Percentiles rank a stretch among this genome's conserved stretches.
These are phyloP conservation scores for Tetracladium marchalianum DNA, from an alignment of 495 filamentous ascomycete species.

Conservation along the genomic window DNA sequence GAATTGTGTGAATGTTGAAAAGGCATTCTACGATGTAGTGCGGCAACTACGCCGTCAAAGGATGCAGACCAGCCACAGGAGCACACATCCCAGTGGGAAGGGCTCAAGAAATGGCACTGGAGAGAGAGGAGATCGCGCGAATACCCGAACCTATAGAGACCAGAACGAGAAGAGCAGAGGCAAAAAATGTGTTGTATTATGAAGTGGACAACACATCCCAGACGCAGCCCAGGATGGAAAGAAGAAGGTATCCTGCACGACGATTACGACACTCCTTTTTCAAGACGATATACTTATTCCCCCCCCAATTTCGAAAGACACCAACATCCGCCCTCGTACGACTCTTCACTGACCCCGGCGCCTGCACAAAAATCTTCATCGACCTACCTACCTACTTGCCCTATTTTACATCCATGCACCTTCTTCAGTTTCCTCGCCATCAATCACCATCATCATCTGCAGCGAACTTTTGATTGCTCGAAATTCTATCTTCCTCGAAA, in stretches of 20 bases:
- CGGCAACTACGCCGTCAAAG: slow-evolving; percentile 77
- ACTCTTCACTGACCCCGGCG: background rate
- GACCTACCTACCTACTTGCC: background rate
- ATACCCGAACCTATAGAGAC: slow-evolving; percentile 14
- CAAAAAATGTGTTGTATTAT: slow-evolving; percentile 26
- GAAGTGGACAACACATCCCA: slow-evolving; percentile 2
- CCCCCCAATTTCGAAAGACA: background rate
- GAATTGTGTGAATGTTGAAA: slow-evolving; percentile 98
- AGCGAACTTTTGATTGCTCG: slow-evolving; percentile 10
- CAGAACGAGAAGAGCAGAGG: slow-evolving; percentile 2
- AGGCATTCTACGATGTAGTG: slow-evolving; percentile 97
- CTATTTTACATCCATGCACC: background rate
- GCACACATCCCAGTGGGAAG: slow-evolving; percentile 22
- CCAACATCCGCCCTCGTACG: no score
- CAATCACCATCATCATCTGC: slow-evolving; percentile 12
- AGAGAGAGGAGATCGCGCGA: slow-evolving; percentile 11
- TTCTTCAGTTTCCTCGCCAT: background rate
- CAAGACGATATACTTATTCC: background rate
- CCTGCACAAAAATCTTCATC: background rate
- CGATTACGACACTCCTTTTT: slow-evolving; percentile 1
- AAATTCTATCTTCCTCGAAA: background rate
- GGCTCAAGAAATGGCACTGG: slow-evolving; percentile 9
- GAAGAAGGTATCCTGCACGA: slow-evolving; percentile 2
- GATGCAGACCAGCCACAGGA: slow-evolving; percentile 36
- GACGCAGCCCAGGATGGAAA: background rate